These are phyloP conservation scores for Trichoderma sp. DNA, from an alignment of 2,329 filamentous ascomycete species.

Conservation along the genomic window DNA sequence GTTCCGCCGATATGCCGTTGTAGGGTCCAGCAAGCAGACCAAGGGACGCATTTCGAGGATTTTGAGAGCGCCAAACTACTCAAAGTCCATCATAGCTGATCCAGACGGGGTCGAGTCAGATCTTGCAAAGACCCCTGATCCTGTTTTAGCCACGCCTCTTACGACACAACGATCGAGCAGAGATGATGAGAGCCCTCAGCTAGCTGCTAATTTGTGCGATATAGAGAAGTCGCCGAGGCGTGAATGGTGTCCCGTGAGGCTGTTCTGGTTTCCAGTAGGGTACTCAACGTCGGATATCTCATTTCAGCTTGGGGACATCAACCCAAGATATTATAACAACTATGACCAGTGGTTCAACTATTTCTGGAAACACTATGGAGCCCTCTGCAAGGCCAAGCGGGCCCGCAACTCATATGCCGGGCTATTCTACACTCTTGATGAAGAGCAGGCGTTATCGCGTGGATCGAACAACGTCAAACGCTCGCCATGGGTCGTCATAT, in stretches of 20 bases:
- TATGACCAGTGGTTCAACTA: constrained; percentile 34
- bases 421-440: constrained; percentile 54
- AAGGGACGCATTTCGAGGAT: constrained; percentile 31
- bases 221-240: not conserved
- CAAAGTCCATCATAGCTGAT: constrained; percentile 38
- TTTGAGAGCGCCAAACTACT: constrained; percentile 37
- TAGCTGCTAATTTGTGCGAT: not conserved
- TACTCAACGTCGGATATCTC: constrained; percentile 39
- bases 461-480: constrained; percentile 32
- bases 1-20: constrained; percentile 56
- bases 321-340: constrained; percentile 25
- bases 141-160: not conserved
- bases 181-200: not conserved
- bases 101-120: constrained; percentile 37
- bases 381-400: not conserved
- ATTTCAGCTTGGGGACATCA: constrained; percentile 31
- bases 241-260: constrained; percentile 30
- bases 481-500: constrained; percentile 55
- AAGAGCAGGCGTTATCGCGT: constrained; percentile 37
- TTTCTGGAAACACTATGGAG: constrained; percentile 19
- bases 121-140: not conserved
- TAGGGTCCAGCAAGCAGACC: constrained; percentile 48
- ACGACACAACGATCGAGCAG: not conserved
- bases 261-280: constrained; percentile 46
- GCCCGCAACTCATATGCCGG: constrained; percentile 37